Conservation (phyloP, 805 yeast species). For the Candida corydali region DNA sequence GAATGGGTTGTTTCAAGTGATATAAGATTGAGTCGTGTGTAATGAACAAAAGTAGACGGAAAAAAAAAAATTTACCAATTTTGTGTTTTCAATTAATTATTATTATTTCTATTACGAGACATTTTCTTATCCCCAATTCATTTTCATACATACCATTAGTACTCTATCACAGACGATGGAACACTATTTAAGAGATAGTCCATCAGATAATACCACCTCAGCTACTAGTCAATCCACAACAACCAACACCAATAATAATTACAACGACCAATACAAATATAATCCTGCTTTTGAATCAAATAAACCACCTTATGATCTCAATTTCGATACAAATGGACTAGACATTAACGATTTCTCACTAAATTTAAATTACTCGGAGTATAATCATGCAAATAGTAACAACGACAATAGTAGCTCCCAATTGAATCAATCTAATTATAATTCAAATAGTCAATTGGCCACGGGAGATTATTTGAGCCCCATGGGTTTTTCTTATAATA, state of each 20-base stretch:
- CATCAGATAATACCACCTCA: conserved; percentile 7
- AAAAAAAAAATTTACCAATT: too few relatives aligned
- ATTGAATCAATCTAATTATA: conserved; percentile 5
- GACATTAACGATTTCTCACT: conserved; percentile 6
- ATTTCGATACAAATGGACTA: conserved; percentile 1
- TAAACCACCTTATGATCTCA: conserved; percentile 1
- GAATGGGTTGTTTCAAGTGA: too few relatives aligned
- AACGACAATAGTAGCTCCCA: neutral
- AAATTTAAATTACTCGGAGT: conserved; percentile 5
- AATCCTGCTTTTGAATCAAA: neutral
- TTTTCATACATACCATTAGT: neutral
- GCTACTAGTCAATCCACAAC: neutral
- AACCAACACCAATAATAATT: neutral
- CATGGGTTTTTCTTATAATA: conserved; percentile 7
- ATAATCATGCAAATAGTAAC: conserved; percentile 1
- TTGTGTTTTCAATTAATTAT: too few relatives aligned
- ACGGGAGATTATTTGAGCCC: conserved; percentile 10
- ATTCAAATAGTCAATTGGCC: conserved; percentile 5
- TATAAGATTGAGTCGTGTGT: too few relatives aligned
- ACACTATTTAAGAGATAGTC: conserved; percentile 12
- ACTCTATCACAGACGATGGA: conserved; percentile 8
- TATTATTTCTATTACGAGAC: too few relatives aligned
- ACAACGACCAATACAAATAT: conserved; percentile 4
- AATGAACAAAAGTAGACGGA: too few relatives aligned
- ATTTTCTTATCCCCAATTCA: neutral